A percentile compares a stretch with the other conserved stretches of the same genome.
Conservation (phyloP, 2,329 filamentous ascomycete genomes). For the Knoxdaviesia proteae region DNA sequence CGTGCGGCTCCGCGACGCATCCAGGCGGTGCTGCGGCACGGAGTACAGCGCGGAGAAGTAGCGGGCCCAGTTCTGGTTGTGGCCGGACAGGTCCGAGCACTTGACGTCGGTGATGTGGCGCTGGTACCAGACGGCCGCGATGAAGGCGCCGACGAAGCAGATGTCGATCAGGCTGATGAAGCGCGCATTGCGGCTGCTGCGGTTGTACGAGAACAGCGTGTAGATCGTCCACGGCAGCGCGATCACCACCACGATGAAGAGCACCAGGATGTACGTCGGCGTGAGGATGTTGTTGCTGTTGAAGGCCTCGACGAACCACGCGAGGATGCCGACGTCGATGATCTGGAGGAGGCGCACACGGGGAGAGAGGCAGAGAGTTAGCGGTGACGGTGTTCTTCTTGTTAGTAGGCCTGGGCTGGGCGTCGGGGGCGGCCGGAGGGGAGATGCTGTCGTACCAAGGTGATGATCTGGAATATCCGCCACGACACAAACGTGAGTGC, state of each 20-base stretch:
- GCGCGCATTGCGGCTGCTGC: slow-evolving; percentile 34
- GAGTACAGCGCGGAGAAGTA: slow-evolving; percentile 41
- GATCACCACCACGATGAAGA: slow-evolving; percentile 47
- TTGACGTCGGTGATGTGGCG: slow-evolving; percentile 38
- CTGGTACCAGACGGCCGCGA: slow-evolving; percentile 38
- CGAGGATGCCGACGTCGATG: slow-evolving; percentile 43
- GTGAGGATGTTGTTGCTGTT: slow-evolving; percentile 34
- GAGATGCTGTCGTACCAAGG: slow-evolving; percentile 26
- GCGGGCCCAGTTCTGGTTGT: slow-evolving; percentile 27
- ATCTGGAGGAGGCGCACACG: slow-evolving; percentile 20
- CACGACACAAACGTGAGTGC: slow-evolving; percentile 41
- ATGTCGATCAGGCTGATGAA: slow-evolving; percentile 42
- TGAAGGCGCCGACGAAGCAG: slow-evolving; percentile 40
- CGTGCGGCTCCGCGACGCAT: slow-evolving; percentile 44
- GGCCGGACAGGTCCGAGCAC: slow-evolving; percentile 38
- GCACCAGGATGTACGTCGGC: slow-evolving; percentile 39
- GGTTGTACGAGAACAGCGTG: slow-evolving; percentile 47
- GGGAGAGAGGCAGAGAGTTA: not conserved
- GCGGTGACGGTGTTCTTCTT: slow-evolving; percentile 1
- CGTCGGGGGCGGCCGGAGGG: not conserved
- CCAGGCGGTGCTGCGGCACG: slow-evolving; percentile 28
- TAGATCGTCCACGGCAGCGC: slow-evolving; percentile 41
- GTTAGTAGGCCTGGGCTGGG: not conserved
- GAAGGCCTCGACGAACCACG: slow-evolving; percentile 43
- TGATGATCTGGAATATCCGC: slow-evolving; percentile 40